Base-by-base conservation (phyloP, 257 asterid genomes). In the Osmanthus fragrans region DNA sequence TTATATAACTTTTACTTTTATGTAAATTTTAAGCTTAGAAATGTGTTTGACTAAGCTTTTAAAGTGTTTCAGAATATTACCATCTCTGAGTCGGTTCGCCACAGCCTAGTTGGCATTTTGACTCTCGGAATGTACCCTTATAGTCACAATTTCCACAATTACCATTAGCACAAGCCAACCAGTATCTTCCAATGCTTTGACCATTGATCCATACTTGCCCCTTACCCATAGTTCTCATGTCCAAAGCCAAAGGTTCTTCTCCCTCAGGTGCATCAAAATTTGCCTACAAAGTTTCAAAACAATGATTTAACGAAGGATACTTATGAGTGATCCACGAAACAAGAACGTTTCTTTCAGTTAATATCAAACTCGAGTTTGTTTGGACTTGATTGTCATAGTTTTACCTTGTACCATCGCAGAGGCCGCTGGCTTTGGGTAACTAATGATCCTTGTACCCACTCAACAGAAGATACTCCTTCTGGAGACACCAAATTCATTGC, bases 161-260 rank as follows among this genome's bases (percentile, higher is more conserved):
- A 15, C 96, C 93, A 27, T 88, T 89, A 56, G 94, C 92, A 27
- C 25, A 45, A 60, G 82, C 82, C 25, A 79, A 78, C 96, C 96
- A 92, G 76, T 88, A 89, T 81, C 96, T 74, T 30, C 97, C 97
- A 16, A 89, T 84, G 86, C 88, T 92, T 84, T 90, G 90, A 21
- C 96, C 97, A 51, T 92, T 92, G 87, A 90, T 87, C 97, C 94
- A 92, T 51, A 89, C 88, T 81, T 92, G 94, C 19, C 96, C 97
- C 77, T 92, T 92, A 15, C 93, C 89, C 97, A 92, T 92, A 82
- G 90, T 87, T 68, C 79, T 82, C 94, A 92, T 85, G 87, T 90
- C 93, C 78, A 88, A 33, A 4, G 91, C 95, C 84, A 92, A 79
- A 25, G 96, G 97, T 73, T 92, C 96, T 32, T 84, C 82, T 73